Base-by-base conservation (phyloP, 768 basidiomycete genomes). In the Xerocomellus intermedius region DNA sequence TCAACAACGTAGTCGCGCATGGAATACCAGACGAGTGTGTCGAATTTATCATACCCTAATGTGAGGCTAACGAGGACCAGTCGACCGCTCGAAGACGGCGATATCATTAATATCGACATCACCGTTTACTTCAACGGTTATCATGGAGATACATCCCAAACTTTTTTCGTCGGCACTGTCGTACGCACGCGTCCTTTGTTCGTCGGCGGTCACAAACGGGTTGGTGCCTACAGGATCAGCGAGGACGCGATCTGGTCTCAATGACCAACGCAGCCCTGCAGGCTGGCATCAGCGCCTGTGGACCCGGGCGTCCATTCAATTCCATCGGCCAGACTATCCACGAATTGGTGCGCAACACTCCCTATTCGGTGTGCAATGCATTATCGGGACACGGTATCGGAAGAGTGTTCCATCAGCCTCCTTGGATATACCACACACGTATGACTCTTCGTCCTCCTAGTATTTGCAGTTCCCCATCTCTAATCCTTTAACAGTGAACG, bases 321-420 rank as follows among this genome's bases (percentile, higher is more conserved):
- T 76, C 68, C 24, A 94, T 96, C 39, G 94, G 90, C 1, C 72
- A 68, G 22, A 84, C 85, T 0, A 94, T 96, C 38, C 77, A 85
- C 53, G 72, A 76, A 9, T 56, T 84, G 2, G 64, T 83, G 5
- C 70, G 69, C 28, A 52, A 58, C 12, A 58, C 53, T 0, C 46
- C 59, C 0, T 91, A 82, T 63, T 86, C 80, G 2, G 79, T 93
- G 14, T 91, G 86, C 28, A 73, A 79, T 7, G 80, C 87, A 43
- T 90, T 94, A 59, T 82, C 82, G 0, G 94, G 94, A 3, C 94
- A 97, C 68, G 93, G 94, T 0, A 94, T 97, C 44, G 92, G 93
- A 8, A 78, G 74, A 9, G 76, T 77, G 8, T 97, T 97, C 59
- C 94, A 97, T 66, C 77, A 81, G 32, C 75, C 81, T 19, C 94